Percentiles rank a stretch among this genome's conserved stretches.
Evolutionary conservation across 2,329 filamentous ascomycete genomes (phyloP).

Genomic region (Diaporthe ampelina): DNA sequence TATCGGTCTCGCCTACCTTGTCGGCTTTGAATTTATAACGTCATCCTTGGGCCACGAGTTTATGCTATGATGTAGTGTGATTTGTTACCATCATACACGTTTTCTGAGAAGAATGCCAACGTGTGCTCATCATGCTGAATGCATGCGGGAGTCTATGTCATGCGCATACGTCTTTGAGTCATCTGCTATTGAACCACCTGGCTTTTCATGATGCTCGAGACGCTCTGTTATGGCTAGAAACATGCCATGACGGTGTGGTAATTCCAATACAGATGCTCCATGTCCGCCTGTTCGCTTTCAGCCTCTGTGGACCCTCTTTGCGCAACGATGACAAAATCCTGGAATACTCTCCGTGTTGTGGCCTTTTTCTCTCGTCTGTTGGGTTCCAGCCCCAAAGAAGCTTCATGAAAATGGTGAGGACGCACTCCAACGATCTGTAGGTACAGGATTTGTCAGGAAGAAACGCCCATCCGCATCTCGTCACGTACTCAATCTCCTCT

Average conservation of each 20-base stretch:
- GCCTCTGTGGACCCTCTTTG: neutral
- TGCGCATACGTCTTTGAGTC: neutral
- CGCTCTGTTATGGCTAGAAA: neutral
- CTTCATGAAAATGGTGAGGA: neutral
- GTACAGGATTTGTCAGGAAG: neutral
- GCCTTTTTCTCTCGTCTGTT: neutral
- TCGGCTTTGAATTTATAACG: neutral
- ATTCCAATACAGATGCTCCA: neutral
- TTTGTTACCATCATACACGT: neutral
- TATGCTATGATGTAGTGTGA: neutral
- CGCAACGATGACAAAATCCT: neutral
- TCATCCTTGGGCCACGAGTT: too few relatives aligned
- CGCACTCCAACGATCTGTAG: neutral
- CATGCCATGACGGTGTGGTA: neutral
- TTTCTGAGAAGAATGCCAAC: neutral
- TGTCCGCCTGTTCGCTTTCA: neutral
- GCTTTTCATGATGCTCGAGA: neutral
- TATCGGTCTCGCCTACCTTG: neutral
- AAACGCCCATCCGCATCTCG: neutral
- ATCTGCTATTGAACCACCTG: neutral
- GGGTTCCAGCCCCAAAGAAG: conserved; percentile 3
- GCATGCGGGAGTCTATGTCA: neutral
- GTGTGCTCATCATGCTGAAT: neutral
- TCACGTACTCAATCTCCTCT: too few relatives aligned
- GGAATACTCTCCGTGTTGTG: neutral